Evolutionary conservation across 2,329 filamentous ascomycete genomes (phyloP).

Genomic region (Talaromyces sp.): DNA sequence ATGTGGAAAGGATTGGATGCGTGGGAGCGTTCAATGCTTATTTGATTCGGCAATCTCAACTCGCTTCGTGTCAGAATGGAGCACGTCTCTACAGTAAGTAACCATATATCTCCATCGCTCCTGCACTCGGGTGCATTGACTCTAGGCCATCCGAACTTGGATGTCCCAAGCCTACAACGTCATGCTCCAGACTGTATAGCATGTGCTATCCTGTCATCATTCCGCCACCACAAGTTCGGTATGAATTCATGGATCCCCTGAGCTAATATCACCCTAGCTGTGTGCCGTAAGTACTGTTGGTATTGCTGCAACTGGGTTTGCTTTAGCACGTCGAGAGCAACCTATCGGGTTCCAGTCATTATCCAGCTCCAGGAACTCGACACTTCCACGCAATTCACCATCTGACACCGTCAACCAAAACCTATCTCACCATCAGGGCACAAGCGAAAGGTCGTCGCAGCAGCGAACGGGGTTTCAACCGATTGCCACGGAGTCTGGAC

Average conservation of each 20-base stretch:
- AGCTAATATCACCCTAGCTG: slow-evolving; percentile 37
- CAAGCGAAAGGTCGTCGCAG: slow-evolving; percentile 16
- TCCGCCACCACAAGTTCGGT: background rate
- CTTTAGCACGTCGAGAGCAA: slow-evolving; percentile 51
- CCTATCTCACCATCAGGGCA: background rate
- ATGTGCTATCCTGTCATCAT: background rate
- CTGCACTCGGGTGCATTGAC: background rate
- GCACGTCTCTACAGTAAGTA: slow-evolving; percentile 33
- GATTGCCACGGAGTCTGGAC: slow-evolving; percentile 19
- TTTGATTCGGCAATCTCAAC: slow-evolving; percentile 18
- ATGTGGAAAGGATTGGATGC: slow-evolving; percentile 20
- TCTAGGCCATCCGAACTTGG: background rate
- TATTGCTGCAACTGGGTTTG: slow-evolving; percentile 58
- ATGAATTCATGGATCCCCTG: background rate
- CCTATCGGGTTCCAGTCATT: background rate
- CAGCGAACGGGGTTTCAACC: slow-evolving; percentile 20
- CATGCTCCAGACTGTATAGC: background rate
- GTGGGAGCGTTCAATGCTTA: slow-evolving; percentile 19
- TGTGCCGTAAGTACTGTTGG: slow-evolving; percentile 63
- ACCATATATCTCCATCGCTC: background rate
- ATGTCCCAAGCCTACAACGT: background rate
- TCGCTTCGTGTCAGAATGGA: slow-evolving; percentile 24
- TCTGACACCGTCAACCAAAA: slow-evolving; percentile 23
- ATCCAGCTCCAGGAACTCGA: slow-evolving; percentile 31
- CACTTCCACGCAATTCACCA: slow-evolving; percentile 20